phyloP scores from a whole-genome alignment of 768 basidiomycete genomes.

The Rhodotorula diobovata region DNA sequence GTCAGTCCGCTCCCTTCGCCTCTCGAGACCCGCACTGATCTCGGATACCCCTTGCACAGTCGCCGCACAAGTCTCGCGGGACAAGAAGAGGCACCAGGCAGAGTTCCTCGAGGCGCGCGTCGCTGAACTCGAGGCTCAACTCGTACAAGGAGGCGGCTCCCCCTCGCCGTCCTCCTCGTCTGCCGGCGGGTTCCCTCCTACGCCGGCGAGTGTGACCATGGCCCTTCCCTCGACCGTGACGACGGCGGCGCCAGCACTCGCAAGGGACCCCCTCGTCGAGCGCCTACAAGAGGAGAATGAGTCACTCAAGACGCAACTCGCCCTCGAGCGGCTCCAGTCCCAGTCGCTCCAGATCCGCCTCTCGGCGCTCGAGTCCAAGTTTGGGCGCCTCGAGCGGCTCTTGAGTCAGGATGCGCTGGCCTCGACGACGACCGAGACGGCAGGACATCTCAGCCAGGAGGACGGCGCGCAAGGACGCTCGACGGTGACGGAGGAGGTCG shows the following conservation, averaged over 20 bases:
- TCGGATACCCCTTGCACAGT: neutral
- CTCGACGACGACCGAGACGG: neutral
- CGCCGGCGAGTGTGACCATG: neutral
- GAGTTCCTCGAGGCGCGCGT: slow-evolving; percentile 28
- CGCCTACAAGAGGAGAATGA: slow-evolving; percentile 35
- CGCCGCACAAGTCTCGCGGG: slow-evolving; percentile 37
- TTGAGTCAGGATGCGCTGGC: neutral
- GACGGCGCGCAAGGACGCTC: neutral
- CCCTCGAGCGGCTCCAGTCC: slow-evolving; percentile 27
- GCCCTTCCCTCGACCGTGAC: neutral
- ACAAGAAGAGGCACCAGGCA: slow-evolving; percentile 30
- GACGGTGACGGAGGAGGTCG: neutral
- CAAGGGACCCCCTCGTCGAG: neutral
- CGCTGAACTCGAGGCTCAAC: slow-evolving; percentile 31
- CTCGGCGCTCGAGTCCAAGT: slow-evolving; percentile 32
- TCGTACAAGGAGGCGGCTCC: neutral
- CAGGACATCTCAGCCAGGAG: neutral
- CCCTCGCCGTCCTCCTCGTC: neutral
- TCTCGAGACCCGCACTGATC: no score
- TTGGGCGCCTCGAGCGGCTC: slow-evolving; percentile 27
- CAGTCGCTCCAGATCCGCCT: slow-evolving; percentile 30
- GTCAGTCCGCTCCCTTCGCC: slow-evolving; percentile 5
- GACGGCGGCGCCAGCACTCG: neutral
- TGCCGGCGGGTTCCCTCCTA: neutral
- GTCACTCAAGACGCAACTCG: slow-evolving; percentile 29